These are phyloP conservation scores for Melampsora larici-populina DNA, from an alignment of 1,284 basidiomycete genomes.

Conservation along the genomic window DNA sequence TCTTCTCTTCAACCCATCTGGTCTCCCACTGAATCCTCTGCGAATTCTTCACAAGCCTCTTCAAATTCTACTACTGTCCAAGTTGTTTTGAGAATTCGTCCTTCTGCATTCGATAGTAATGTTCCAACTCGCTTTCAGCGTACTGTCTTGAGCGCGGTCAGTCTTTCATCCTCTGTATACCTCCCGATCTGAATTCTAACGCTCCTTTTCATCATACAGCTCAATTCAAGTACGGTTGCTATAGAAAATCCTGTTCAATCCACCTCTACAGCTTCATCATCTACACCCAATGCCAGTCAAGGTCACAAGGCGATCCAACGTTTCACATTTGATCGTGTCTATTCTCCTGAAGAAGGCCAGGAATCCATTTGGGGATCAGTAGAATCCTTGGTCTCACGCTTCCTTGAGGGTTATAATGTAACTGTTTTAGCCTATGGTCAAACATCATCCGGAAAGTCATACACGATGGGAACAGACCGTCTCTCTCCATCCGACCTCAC, in stretches of 20 bases:
- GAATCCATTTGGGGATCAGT: constrained; percentile 81
- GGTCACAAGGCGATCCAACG: constrained; percentile 57
- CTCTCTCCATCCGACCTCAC: constrained; percentile 52
- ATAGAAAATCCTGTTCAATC: constrained; percentile 61
- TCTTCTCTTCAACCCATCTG: neutral
- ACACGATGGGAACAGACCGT: constrained; percentile 83
- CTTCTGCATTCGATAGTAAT: constrained; percentile 69
- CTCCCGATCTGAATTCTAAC: constrained; percentile 65
- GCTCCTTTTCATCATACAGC: constrained; percentile 54
- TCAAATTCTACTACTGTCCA: constrained; percentile 18
- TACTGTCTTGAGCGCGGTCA: constrained; percentile 71
- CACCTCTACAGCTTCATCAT: constrained; percentile 61
- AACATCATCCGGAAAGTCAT: constrained; percentile 93
- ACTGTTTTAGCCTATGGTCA: constrained; percentile 98
- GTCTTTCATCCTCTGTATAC: constrained; percentile 50
- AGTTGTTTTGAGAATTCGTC: constrained; percentile 85
- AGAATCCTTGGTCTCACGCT: constrained; percentile 79
- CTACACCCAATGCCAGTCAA: neutral
- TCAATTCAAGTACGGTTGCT: constrained; percentile 58
- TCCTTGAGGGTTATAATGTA: constrained; percentile 93
- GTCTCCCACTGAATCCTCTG: neutral
- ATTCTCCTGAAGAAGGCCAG: constrained; percentile 76
- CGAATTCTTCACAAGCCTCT: neutral
- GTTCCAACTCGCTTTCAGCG: constrained; percentile 92
- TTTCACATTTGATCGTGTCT: constrained; percentile 92